phyloP scores from a whole-genome alignment of 495 filamentous ascomycete species.

The Aspergillus sclerotiicarbonarius region DNA sequence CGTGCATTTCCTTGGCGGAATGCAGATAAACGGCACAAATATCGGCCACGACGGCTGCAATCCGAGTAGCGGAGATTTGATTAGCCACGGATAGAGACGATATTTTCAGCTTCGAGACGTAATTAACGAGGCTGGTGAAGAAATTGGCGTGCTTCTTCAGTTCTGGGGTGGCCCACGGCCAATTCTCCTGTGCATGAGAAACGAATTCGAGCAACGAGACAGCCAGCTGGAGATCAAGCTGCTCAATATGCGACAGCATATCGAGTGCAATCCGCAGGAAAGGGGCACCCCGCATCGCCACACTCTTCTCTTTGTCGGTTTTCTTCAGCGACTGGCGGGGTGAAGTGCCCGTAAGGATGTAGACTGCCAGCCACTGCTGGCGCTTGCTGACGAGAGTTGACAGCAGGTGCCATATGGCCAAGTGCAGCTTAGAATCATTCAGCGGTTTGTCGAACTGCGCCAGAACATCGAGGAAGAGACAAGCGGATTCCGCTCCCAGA shows the following conservation, averaged over 20 bases:
- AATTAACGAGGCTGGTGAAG: slow-evolving; percentile 63
- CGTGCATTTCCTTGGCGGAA: slow-evolving; percentile 69
- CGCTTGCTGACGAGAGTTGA: slow-evolving; percentile 84
- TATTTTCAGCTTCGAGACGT: slow-evolving; percentile 60
- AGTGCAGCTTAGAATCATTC: slow-evolving; percentile 55
- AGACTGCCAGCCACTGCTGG: slow-evolving; percentile 94
- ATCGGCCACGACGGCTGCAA: slow-evolving; percentile 79
- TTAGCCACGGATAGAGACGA: slow-evolving; percentile 41
- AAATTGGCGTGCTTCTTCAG: slow-evolving; percentile 72
- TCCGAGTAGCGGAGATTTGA: slow-evolving; percentile 59
- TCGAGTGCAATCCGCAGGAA: slow-evolving; percentile 76
- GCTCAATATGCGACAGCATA: slow-evolving; percentile 64
- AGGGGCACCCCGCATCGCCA: slow-evolving; percentile 51
- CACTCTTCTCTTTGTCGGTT: slow-evolving; percentile 34
- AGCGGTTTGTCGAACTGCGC: slow-evolving; percentile 77
- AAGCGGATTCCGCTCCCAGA: slow-evolving; percentile 75
- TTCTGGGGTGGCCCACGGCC: slow-evolving; percentile 84
- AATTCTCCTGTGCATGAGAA: slow-evolving; percentile 79
- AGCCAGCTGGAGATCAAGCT: slow-evolving; percentile 57
- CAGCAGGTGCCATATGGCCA: slow-evolving; percentile 78
- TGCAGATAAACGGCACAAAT: slow-evolving; percentile 91
- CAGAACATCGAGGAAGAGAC: slow-evolving; percentile 76
- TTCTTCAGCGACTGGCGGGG: slow-evolving; percentile 70
- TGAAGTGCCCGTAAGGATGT: slow-evolving; percentile 82
- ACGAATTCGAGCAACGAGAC: slow-evolving; percentile 83